phyloP scores from a whole-genome alignment of 768 basidiomycete genomes.

The Rhodotorula babjevae region DNA sequence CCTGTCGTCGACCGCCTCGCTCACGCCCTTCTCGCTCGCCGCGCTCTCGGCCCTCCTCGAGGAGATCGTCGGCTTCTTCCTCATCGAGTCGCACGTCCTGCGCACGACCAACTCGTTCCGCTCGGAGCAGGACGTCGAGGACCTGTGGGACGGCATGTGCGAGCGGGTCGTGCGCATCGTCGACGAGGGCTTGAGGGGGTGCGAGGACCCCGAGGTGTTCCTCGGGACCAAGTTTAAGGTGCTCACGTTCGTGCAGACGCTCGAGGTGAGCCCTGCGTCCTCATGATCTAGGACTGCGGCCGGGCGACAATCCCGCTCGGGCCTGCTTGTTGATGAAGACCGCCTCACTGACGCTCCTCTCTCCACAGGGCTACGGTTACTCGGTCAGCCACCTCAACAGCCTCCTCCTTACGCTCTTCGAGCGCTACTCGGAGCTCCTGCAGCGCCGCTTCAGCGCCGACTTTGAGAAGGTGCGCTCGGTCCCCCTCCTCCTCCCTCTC shows the following conservation, averaged over 20 bases:
- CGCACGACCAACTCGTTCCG: constrained; percentile 79
- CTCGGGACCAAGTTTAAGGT: constrained; percentile 77
- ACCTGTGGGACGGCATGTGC: constrained; percentile 86
- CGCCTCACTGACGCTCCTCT: too few species aligned
- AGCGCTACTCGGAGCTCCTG: constrained; percentile 76
- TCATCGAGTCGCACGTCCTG: constrained; percentile 87
- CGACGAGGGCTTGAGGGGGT: constrained; percentile 63
- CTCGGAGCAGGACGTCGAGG: constrained; percentile 84
- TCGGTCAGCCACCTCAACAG: constrained; percentile 74
- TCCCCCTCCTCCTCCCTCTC: neutral
- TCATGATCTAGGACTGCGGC: neutral
- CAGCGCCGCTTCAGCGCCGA: constrained; percentile 72
- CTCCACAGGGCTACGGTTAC: constrained; percentile 71
- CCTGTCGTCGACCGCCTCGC: constrained; percentile 54
- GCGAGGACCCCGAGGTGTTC: constrained; percentile 75
- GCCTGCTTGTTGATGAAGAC: too few species aligned
- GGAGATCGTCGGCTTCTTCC: constrained; percentile 95
- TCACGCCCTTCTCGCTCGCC: constrained; percentile 45
- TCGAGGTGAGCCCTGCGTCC: constrained; percentile 60
- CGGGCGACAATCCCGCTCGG: too few species aligned
- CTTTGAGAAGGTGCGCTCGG: constrained; percentile 60
- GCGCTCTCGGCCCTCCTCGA: constrained; percentile 72
- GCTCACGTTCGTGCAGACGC: constrained; percentile 78
- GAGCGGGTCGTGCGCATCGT: constrained; percentile 67
- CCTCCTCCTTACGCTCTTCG: constrained; percentile 81